Percentiles rank a stretch among this genome's conserved stretches.
These are phyloP conservation scores for Prototheca stagnorum DNA, from an alignment of 163 green algal species.

Conservation along the genomic window DNA sequence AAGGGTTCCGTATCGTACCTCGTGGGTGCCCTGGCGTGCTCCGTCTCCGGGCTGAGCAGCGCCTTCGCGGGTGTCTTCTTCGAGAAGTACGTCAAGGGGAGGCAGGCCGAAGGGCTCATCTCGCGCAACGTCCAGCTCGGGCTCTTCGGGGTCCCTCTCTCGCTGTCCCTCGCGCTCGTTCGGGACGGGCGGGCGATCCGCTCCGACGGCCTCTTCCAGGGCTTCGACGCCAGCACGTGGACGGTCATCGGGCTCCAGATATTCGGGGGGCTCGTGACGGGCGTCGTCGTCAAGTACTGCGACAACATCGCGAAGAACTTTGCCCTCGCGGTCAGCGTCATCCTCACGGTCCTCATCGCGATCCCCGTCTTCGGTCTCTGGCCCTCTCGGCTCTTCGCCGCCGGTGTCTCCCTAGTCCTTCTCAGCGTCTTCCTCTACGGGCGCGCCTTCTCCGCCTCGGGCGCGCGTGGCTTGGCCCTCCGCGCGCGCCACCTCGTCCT, in stretches of 20 bases:
- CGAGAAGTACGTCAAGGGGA: constrained; percentile 50
- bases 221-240: constrained; percentile 32
- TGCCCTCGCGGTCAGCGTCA: constrained; percentile 20
- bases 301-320: constrained; percentile 62
- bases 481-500: neutral
- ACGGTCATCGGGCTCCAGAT: constrained; percentile 32
- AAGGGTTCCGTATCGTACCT: constrained; percentile 8
- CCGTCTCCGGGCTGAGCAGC: constrained; percentile 32
- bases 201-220: constrained; percentile 20
- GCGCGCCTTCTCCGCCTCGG: no score
- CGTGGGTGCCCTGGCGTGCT: constrained; percentile 27
- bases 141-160: constrained; percentile 31
- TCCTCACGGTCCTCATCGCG: constrained; percentile 13
- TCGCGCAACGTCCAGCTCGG: constrained; percentile 43
- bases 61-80: constrained; percentile 49
- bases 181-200: constrained; percentile 22
- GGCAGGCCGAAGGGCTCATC: constrained; percentile 21
- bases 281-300: constrained; percentile 46
- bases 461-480: no score
- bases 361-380: constrained; percentile 6
- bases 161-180: constrained; percentile 6
- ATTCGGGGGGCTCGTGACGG: constrained; percentile 36
- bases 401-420: neutral
- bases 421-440: neutral
- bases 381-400: neutral